These are phyloP conservation scores for Vitis rupestris DNA, from an alignment of 164 flowering plant genomes.

Conservation along the genomic window DNA sequence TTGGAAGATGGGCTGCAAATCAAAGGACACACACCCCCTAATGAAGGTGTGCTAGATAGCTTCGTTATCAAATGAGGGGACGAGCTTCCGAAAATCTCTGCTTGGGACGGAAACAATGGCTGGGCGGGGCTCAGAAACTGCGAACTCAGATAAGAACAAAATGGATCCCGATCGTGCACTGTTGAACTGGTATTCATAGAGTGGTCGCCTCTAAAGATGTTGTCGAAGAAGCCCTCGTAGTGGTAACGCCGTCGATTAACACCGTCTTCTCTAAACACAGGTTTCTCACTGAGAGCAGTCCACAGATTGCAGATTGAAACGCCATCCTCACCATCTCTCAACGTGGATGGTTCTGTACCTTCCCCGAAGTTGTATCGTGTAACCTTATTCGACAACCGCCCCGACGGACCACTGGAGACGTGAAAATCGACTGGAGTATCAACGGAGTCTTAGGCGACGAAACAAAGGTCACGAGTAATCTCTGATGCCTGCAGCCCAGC, in stretches of 20 bases:
- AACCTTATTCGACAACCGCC: slow-evolving; percentile 53
- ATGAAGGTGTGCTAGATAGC: no score
- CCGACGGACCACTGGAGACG: slow-evolving; percentile 22
- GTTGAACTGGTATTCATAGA: slow-evolving; percentile 23
- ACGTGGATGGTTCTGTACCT: slow-evolving; percentile 11
- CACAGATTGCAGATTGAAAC: slow-evolving; percentile 15
- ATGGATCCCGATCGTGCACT: no score
- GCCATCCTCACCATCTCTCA: slow-evolving; percentile 18
- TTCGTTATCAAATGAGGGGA: no score
- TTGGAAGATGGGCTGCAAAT: no score
- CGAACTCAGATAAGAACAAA: no score
- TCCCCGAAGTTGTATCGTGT: background rate
- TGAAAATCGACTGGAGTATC: no score
- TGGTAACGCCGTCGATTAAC: slow-evolving; percentile 32
- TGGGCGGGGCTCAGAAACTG: background rate
- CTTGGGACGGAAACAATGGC: no score
- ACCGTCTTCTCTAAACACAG: slow-evolving; percentile 75
- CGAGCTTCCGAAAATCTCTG: no score
- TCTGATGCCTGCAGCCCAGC: slow-evolving; percentile 33
- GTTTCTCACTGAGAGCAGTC: slow-evolving; percentile 51
- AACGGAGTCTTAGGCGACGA: no score
- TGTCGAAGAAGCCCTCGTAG: slow-evolving; percentile 62
- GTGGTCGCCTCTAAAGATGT: slow-evolving; percentile 61
- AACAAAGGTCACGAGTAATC: background rate
- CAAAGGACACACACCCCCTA: no score